Conservation (phyloP, 1,139 yeast species). For the Debaryomyces singareniensis region DNA sequence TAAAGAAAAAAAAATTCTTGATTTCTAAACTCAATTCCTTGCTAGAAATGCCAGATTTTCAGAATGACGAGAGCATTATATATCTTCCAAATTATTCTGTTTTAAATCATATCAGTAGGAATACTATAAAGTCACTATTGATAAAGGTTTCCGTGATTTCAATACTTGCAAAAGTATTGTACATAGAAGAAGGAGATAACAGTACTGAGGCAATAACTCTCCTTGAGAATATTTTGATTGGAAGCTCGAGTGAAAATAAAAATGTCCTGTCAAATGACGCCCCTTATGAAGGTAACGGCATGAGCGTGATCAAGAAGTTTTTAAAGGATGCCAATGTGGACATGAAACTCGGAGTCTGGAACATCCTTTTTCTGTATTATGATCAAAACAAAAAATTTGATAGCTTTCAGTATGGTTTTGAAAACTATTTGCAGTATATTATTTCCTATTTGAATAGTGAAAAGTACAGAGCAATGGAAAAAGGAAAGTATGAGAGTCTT, state of each 20-base stretch:
- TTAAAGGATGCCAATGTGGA: constrained; percentile 58
- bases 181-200: constrained; percentile 27
- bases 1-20: constrained; percentile 20
- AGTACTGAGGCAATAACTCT: constrained; percentile 44
- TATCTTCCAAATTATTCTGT: constrained; percentile 44
- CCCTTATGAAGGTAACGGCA: constrained; percentile 15
- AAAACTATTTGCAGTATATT: constrained; percentile 32
- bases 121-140: constrained; percentile 52
- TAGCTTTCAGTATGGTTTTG: constrained; percentile 50
- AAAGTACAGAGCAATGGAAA: constrained; percentile 7
- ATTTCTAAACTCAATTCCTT: constrained; percentile 19
- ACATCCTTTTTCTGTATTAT: constrained; percentile 60
- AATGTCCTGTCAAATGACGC: constrained; percentile 1
- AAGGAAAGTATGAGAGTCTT: constrained; percentile 15
- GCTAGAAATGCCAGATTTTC: constrained; percentile 6
- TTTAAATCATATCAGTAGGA: constrained; percentile 52
- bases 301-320: constrained; percentile 50
- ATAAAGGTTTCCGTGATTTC: constrained; percentile 64
- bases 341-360: constrained; percentile 72
- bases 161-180: constrained; percentile 55
- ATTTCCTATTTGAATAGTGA: constrained; percentile 13
- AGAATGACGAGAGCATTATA: constrained; percentile 3
- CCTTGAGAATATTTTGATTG: constrained; percentile 48
- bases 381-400: constrained; percentile 29
- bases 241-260: constrained; percentile 5